These are phyloP conservation scores for Massariosphaeria phaeospora DNA, from an alignment of 495 filamentous ascomycete genomes.

Conservation along the genomic window DNA sequence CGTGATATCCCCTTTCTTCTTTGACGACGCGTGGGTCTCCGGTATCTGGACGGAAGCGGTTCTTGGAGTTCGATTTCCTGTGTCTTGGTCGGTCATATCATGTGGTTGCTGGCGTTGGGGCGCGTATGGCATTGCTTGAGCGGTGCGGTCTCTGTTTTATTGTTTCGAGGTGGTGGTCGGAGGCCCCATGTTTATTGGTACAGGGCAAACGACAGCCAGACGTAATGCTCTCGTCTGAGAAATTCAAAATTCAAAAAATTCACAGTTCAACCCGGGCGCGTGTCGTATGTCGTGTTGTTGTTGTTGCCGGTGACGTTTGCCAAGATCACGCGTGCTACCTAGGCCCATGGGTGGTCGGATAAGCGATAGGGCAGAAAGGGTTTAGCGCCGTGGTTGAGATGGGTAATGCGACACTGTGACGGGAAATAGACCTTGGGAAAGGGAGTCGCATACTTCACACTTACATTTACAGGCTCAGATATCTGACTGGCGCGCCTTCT, in stretches of 20 bases:
- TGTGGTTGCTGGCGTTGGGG: constrained; percentile 3
- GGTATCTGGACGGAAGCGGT: constrained; percentile 5
- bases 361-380: no score
- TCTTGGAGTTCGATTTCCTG: neutral
- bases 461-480: no score
- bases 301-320: neutral
- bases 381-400: no score
- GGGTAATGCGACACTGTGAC: no score
- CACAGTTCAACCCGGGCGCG: constrained; percentile 2
- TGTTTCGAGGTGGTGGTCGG: neutral
- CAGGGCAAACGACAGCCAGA: constrained; percentile 8
- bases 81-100: neutral
- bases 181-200: neutral
- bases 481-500: no score
- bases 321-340: no score
- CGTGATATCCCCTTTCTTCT: constrained; percentile 30
- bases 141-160: neutral
- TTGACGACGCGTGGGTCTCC: constrained; percentile 6
- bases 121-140: neutral
- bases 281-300: constrained; percentile 1
- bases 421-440: no score
- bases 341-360: no score
- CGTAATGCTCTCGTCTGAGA: constrained; percentile 7
- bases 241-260: no score
- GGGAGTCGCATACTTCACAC: no score